Conservation (phyloP, 345 rosid species). For the Moricandia arvensis region DNA sequence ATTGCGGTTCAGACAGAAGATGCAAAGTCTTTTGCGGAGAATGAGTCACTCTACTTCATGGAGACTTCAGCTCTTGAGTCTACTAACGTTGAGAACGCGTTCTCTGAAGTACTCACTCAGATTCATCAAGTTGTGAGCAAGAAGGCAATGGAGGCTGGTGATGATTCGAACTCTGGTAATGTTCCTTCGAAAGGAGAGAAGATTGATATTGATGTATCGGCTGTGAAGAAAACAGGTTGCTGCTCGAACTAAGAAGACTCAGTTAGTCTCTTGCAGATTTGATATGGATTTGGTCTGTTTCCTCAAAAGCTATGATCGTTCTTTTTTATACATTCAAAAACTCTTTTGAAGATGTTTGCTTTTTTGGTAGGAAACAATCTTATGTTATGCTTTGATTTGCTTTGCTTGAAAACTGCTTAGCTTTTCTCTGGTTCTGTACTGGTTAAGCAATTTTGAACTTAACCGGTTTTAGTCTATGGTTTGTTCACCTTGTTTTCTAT, state of each 20-base stretch:
- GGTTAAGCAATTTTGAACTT: not conserved
- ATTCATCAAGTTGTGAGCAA: conserved; percentile 79
- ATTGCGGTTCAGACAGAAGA: conserved; percentile 84
- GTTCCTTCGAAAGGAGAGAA: conserved; percentile 84
- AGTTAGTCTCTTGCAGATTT: conserved; percentile 9
- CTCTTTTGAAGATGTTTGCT: conserved; percentile 15
- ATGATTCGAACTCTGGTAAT: conserved; percentile 40
- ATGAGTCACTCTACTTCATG: conserved; percentile 85
- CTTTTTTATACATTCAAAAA: conserved; percentile 2
- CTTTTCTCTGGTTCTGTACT: not conserved
- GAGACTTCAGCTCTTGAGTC: conserved; percentile 92
- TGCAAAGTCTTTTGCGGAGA: conserved; percentile 79
- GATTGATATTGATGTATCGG: conserved; percentile 91
- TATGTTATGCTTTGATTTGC: not conserved
- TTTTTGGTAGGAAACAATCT: conserved; percentile 13
- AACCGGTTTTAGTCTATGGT: not conserved
- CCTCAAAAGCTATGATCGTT: not conserved
- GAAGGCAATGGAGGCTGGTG: conserved; percentile 81
- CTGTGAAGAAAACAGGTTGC: conserved; percentile 83
- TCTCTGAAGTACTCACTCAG: conserved; percentile 85
- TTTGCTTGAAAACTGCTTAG: not conserved
- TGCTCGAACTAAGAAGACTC: conserved; percentile 62
- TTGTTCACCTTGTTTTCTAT: not conserved
- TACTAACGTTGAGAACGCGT: conserved; percentile 84
- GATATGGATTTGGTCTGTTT: conserved; percentile 4